Base-by-base conservation (phyloP, 2,329 filamentous ascomycete genomes). In the Cercospora sp. region DNA sequence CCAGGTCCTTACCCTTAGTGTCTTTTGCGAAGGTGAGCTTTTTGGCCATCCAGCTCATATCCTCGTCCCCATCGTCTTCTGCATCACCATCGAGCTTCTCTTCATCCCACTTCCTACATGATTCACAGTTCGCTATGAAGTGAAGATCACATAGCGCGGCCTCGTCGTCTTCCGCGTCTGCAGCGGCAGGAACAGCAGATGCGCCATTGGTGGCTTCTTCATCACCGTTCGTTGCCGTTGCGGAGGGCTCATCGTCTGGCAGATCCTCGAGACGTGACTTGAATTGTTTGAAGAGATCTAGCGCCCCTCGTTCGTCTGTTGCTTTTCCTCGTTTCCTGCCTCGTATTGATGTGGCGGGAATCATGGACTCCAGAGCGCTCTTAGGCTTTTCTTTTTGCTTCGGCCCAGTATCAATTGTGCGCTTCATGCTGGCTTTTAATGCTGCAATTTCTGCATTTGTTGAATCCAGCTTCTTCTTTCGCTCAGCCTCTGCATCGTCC, bases 71-170 rank as follows among this genome's bases (percentile, higher is more conserved):
- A 2, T 80, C 78, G 60, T 88, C 88, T 12, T 72, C 71, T 3
- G 67, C 71, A 12, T 84, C 83, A 40, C 87, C 88, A 63, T 89
- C 88, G 37, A 85, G 85, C 21, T 86, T 85, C 45, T 87, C 83
- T 28, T 88, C 90, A 71, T 96, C 91, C 93, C 94, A 97, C 0
- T 90, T 87, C 67, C 88, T 89, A 79, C 95, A 98, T 55, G 93
- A 97, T 77, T 97, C 93, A 79, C 95, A 99, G 75, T 96, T 92
- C 60, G 91, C 91, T 71, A 99, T 96, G 79, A 98, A 99, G 79
- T 99, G 95, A 40, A 99, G 82, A 78, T 98, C 95, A 77, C 95
- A 99, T 3, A 96, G 84, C 61, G 86, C 86, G 2, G 88, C 89
- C 77, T 96, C 92, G 6, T 78, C 77, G 45, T 91, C 88, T 2